These are phyloP conservation scores for Ajuga chamaepitys DNA, from an alignment of 257 asterid genomes.

Conservation along the genomic window DNA sequence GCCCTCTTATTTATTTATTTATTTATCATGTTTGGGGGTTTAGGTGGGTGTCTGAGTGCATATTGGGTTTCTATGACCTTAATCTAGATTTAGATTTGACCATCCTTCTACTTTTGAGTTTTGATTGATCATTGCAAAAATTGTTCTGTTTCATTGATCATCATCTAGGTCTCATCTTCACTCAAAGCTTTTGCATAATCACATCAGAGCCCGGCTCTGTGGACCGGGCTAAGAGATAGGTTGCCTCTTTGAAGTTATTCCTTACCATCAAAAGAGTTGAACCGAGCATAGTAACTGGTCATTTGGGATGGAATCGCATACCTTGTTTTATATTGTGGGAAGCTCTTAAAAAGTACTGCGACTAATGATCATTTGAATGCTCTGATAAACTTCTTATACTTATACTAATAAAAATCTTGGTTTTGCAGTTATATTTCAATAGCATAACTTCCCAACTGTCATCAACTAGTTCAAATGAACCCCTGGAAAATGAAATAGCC, in stretches of 20 bases:
- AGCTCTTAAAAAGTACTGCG: not conserved
- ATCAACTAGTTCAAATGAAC: slow-evolving; percentile 32
- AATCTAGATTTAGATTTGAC: not conserved
- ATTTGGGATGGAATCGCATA: not conserved
- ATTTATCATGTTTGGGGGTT: not conserved
- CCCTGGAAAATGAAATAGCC: slow-evolving; percentile 26
- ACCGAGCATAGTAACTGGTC: not conserved
- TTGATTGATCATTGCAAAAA: not conserved
- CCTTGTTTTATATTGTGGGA: not conserved
- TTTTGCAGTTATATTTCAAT: slow-evolving; percentile 70
- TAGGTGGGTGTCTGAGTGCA: not conserved
- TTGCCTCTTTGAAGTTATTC: not conserved
- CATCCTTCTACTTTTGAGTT: not conserved
- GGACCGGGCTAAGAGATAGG: not conserved
- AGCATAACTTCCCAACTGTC: slow-evolving; percentile 44
- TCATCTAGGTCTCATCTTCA: not conserved
- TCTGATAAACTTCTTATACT: not conserved
- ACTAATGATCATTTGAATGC: slow-evolving; percentile 2
- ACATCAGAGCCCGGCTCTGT: not conserved
- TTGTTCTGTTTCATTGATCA: not conserved
- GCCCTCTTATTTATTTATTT: not conserved
- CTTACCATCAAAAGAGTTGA: not conserved
- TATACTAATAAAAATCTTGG: slow-evolving; percentile 12
- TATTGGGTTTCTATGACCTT: not conserved
- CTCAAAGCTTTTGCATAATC: not conserved